Evolutionary conservation across 129 eudicot genomes (phyloP).

Genomic region (Ambrosia trifida): DNA sequence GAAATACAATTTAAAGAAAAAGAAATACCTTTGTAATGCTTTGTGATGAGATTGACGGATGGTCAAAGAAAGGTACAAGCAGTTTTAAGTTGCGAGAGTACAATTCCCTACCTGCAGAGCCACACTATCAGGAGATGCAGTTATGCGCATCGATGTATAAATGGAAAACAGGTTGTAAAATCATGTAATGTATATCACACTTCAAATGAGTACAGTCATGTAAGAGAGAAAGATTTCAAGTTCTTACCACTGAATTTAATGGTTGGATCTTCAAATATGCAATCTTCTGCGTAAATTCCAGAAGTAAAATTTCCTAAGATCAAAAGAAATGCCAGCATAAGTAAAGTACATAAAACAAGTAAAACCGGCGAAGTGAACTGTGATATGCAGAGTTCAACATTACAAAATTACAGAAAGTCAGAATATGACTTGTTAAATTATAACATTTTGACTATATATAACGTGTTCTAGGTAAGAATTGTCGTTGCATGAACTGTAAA

Average conservation of each 20-base stretch:
- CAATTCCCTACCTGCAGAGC: slow-evolving; percentile 65
- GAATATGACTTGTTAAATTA: neutral
- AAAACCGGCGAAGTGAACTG: neutral
- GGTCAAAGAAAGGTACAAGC: slow-evolving; percentile 88
- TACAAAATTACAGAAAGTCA: neutral
- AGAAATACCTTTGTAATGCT: slow-evolving; percentile 57
- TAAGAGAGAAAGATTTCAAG: neutral
- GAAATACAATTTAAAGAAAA: slow-evolving; percentile 20
- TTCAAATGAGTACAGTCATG: neutral
- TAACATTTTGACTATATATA: slow-evolving; percentile 1
- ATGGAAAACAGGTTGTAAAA: neutral
- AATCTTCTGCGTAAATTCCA: slow-evolving; percentile 73
- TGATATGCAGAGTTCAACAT: neutral
- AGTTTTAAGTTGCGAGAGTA: slow-evolving; percentile 86
- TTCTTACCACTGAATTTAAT: slow-evolving; percentile 71
- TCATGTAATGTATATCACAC: neutral
- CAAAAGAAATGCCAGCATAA: slow-evolving; percentile 19
- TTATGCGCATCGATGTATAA: neutral
- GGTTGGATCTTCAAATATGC: slow-evolving; percentile 94
- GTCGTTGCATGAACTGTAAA: neutral
- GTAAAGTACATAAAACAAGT: slow-evolving; percentile 11
- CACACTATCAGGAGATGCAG: slow-evolving; percentile 1
- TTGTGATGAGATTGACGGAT: slow-evolving; percentile 66
- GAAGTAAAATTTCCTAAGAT: slow-evolving; percentile 68
- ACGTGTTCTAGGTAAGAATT: neutral